phyloP scores from a whole-genome alignment of 441 rosid genomes.

The Kokia cookei region DNA sequence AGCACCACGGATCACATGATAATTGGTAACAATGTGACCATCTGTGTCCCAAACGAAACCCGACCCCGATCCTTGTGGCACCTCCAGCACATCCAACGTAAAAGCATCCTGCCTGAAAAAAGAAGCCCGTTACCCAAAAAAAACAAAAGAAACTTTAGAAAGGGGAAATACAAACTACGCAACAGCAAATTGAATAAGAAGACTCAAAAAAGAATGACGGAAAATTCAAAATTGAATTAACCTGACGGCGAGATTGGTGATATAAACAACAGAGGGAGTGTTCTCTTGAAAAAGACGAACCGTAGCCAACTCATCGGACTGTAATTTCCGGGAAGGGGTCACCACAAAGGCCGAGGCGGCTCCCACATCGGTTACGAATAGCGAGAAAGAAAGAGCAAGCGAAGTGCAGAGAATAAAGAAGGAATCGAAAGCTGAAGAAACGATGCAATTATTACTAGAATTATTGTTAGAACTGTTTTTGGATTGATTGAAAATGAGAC shows the following conservation, averaged over 20 bases:
- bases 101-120: slow-evolving; percentile 82
- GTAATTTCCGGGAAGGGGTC: slow-evolving; percentile 63
- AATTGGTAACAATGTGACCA: slow-evolving; percentile 92
- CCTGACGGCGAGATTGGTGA: slow-evolving; percentile 92
- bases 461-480: not conserved
- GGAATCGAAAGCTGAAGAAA: slow-evolving; percentile 38
- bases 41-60: slow-evolving; percentile 91
- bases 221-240: slow-evolving; percentile 2
- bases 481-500: not conserved
- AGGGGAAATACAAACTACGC: not conserved
- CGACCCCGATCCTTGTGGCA: slow-evolving; percentile 96
- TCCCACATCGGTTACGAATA: slow-evolving; percentile 49
- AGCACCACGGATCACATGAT: slow-evolving; percentile 95
- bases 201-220: not conserved
- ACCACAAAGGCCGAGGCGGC: slow-evolving; percentile 71
- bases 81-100: slow-evolving; percentile 90
- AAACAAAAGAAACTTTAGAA: not conserved
- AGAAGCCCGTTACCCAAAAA: not conserved
- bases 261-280: slow-evolving; percentile 92
- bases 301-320: slow-evolving; percentile 84
- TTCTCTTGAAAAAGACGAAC: slow-evolving; percentile 90
- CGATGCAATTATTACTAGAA: not conserved
- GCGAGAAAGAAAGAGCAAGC: slow-evolving; percentile 55
- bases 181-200: not conserved
- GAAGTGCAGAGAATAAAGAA: slow-evolving; percentile 67